Percentiles rank a stretch among this genome's conserved stretches.
phyloP scores from a whole-genome alignment of 345 rosid genomes.

The Populus simonii region DNA sequence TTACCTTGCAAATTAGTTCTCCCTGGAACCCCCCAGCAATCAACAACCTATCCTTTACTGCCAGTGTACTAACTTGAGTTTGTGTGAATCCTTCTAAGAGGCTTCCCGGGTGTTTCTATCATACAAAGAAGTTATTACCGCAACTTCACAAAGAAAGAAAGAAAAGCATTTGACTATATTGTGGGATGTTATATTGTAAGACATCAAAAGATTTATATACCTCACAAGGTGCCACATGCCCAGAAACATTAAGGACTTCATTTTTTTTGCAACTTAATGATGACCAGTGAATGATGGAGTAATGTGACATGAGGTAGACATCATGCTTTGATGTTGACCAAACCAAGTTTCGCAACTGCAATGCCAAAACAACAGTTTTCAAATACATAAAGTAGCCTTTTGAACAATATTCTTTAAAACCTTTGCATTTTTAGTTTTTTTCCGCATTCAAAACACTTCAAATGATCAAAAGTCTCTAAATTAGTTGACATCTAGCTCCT shows the following conservation, averaged over 20 bases:
- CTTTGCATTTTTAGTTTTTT: background rate
- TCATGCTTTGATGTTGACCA: slow-evolving; percentile 62
- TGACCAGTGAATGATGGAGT: slow-evolving; percentile 55
- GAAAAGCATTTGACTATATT: background rate
- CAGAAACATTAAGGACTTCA: slow-evolving; percentile 56
- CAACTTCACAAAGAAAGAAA: background rate
- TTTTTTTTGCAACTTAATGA: slow-evolving; percentile 47
- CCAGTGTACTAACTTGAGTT: slow-evolving; percentile 57
- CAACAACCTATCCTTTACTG: slow-evolving; percentile 50
- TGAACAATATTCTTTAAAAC: background rate
- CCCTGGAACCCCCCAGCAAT: slow-evolving; percentile 67
- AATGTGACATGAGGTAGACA: slow-evolving; percentile 57
- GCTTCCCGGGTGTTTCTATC: slow-evolving; percentile 56
- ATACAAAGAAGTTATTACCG: slow-evolving; percentile 1
- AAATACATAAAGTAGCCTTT: background rate
- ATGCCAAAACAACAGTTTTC: slow-evolving; percentile 1
- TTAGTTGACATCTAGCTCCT: background rate
- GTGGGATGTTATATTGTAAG: background rate
- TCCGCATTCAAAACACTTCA: background rate
- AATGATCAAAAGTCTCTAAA: background rate
- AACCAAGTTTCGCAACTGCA: slow-evolving; percentile 56
- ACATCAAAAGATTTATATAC: slow-evolving; percentile 18
- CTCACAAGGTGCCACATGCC: slow-evolving; percentile 54
- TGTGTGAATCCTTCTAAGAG: slow-evolving; percentile 54
- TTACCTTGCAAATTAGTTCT: slow-evolving; percentile 56